These are phyloP conservation scores for Metarhizium brunneum DNA, from an alignment of 2,329 filamentous ascomycete genomes.

Conservation along the genomic window DNA sequence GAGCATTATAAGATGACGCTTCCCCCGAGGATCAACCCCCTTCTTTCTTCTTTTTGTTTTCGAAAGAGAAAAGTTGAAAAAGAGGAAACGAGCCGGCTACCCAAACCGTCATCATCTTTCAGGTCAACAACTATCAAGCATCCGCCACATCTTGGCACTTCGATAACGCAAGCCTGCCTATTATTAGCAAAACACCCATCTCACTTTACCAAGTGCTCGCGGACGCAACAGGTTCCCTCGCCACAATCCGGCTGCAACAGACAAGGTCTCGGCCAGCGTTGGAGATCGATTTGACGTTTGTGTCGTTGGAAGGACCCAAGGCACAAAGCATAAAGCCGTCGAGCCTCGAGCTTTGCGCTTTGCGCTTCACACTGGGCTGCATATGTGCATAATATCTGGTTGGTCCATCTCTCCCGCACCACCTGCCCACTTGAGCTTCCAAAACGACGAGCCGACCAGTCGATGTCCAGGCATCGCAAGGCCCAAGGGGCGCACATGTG, in stretches of 20 bases:
- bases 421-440: neutral
- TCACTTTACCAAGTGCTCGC: neutral
- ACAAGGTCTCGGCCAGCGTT: neutral
- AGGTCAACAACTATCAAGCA: too few species aligned
- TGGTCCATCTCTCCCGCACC: neutral
- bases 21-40: neutral
- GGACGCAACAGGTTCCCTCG: neutral
- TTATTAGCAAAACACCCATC: neutral
- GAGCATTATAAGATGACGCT: neutral
- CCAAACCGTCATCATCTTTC: neutral
- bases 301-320: neutral
- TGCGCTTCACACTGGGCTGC: neutral
- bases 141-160: neutral
- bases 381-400: neutral
- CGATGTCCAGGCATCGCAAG: neutral
- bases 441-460: neutral
- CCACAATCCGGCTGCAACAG: neutral
- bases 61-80: neutral
- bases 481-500: neutral
- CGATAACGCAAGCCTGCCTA: neutral
- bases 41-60: neutral
- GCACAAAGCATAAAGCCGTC: neutral
- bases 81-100: neutral
- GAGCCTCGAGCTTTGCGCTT: neutral
- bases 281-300: neutral